Conservation (phyloP, 2,329 filamentous ascomycete species). For the Cladosporium phlei region DNA sequence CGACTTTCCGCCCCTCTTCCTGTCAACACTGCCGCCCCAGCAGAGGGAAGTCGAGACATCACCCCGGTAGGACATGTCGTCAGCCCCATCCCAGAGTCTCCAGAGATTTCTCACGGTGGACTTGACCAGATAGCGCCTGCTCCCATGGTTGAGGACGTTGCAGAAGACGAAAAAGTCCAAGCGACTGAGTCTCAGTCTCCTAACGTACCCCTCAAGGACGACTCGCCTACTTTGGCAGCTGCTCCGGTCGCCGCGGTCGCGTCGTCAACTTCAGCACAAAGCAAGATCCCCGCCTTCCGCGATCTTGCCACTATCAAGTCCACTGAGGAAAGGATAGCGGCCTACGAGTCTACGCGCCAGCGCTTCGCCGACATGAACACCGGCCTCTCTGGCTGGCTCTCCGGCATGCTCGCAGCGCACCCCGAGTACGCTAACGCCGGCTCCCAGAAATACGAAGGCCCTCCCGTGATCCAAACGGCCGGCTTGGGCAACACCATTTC, state of each 20-base stretch:
- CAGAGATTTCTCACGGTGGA: conserved; percentile 17
- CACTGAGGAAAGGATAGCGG: conserved; percentile 63
- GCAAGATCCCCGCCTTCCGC: conserved; percentile 58
- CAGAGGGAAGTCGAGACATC: neutral
- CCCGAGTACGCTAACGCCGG: conserved; percentile 50
- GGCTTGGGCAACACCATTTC: conserved; percentile 2
- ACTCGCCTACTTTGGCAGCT: neutral
- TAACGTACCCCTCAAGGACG: neutral
- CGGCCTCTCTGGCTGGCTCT: conserved; percentile 62
- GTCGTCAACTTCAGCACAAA: conserved; percentile 1
- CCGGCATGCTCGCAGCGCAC: conserved; percentile 44
- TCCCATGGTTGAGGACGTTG: conserved; percentile 19
- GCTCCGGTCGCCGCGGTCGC: neutral
- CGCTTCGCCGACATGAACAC: conserved; percentile 69
- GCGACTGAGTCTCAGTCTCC: neutral
- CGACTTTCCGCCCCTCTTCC: conserved; percentile 1
- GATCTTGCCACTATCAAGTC: conserved; percentile 70
- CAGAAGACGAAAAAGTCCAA: neutral
- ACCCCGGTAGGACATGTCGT: conserved; percentile 5
- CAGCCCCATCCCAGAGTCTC: conserved; percentile 20
- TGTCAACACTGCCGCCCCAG: neutral
- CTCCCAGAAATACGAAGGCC: conserved; percentile 31
- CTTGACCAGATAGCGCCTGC: conserved; percentile 21
- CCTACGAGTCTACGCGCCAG: conserved; percentile 66
- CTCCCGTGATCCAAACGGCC: neutral